A percentile compares a stretch with the other conserved stretches of the same genome.
phyloP scores from a whole-genome alignment of 2,329 filamentous ascomycete genomes.

The Diaporthe sp. region DNA sequence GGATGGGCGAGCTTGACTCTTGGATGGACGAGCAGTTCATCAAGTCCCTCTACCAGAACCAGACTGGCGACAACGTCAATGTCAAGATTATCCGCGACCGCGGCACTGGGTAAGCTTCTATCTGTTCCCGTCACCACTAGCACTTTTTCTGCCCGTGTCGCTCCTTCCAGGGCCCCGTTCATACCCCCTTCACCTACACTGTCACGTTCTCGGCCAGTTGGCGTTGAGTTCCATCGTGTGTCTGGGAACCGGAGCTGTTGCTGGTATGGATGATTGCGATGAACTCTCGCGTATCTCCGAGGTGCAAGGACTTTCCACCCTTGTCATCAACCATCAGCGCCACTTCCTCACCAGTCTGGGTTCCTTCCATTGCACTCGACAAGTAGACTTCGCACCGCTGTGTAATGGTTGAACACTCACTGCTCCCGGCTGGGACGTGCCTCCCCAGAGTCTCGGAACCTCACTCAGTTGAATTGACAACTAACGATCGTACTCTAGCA shows the following conservation, averaged over 20 bases:
- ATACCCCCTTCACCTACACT: neutral
- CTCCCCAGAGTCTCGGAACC: too few relatives aligned
- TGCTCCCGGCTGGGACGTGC: neutral
- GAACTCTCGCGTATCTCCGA: neutral
- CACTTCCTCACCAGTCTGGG: neutral
- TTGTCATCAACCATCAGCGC: neutral
- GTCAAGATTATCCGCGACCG: constrained; percentile 99
- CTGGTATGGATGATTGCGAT: neutral
- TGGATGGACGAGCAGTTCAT: constrained; percentile 99
- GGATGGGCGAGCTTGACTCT: constrained; percentile 99
- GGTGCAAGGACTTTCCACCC: neutral
- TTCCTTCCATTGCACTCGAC: neutral
- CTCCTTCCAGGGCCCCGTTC: neutral
- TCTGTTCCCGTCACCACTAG: constrained; percentile 1
- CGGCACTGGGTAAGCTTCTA: constrained; percentile 83
- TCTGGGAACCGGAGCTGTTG: neutral
- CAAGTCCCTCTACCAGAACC: constrained; percentile 88
- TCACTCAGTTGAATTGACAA: neutral
- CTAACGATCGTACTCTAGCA: constrained; percentile 66
- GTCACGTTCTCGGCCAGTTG: neutral
- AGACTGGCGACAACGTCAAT: constrained; percentile 94
- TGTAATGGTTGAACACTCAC: neutral
- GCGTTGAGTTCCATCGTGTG: neutral
- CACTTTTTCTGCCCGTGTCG: neutral
- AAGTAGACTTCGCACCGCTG: neutral